phyloP scores from a whole-genome alignment of 305 asterid species.

The Rubia occidens region DNA sequence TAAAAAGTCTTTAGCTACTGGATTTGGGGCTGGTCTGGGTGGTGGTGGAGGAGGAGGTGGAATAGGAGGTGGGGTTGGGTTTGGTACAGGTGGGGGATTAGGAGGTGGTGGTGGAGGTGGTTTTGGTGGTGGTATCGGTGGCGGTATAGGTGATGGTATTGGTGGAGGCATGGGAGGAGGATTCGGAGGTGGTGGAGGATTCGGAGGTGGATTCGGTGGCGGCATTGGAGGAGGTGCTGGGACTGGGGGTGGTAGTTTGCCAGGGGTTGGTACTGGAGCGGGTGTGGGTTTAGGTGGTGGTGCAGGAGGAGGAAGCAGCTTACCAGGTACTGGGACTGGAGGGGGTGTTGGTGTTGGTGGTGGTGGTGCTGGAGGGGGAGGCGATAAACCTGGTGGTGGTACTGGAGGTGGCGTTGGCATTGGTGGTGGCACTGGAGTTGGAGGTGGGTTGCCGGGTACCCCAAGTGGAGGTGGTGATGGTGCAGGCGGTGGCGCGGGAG shows the following conservation, averaged over 20 bases:
- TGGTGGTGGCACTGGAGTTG: background rate
- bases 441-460: background rate
- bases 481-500: too few relatives aligned
- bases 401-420: slow-evolving; percentile 8
- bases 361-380: background rate
- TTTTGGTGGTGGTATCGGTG: background rate
- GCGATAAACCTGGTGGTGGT: background rate
- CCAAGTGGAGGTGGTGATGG: background rate
- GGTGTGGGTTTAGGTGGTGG: too few relatives aligned
- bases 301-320: too few relatives aligned
- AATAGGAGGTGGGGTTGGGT: background rate
- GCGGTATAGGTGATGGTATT: background rate
- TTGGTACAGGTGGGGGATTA: background rate
- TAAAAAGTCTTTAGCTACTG: background rate
- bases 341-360: slow-evolving; percentile 9
- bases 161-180: background rate
- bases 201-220: background rate
- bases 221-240: background rate
- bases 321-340: background rate
- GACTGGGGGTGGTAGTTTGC: background rate
- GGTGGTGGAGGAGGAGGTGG: background rate
- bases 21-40: background rate
- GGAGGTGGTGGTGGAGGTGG: background rate
- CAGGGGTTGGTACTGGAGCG: background rate
- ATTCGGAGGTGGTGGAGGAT: background rate